phyloP scores from a whole-genome alignment of 768 basidiomycete species.

The Crassisporium funariophilum region DNA sequence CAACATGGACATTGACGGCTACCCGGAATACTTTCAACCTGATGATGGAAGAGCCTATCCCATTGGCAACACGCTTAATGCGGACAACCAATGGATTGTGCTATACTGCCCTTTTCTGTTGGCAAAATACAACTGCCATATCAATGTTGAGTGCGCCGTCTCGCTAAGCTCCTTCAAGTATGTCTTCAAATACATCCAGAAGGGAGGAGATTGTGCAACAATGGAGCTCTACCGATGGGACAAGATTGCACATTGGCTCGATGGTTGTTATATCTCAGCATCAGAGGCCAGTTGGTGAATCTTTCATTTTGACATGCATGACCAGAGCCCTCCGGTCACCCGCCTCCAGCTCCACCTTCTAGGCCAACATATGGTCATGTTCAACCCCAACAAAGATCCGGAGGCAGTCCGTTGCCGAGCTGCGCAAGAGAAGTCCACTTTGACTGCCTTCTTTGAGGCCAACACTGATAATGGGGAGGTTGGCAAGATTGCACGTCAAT shows the following conservation, averaged over 20 bases:
- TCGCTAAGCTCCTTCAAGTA: slow-evolving; percentile 46
- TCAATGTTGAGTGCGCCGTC: slow-evolving; percentile 32
- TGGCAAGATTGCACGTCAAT: slow-evolving; percentile 8
- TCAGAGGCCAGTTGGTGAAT: slow-evolving; percentile 37
- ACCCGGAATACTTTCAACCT: not conserved
- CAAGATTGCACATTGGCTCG: slow-evolving; percentile 37
- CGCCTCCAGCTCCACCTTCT: slow-evolving; percentile 43
- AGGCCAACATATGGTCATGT: slow-evolving; percentile 11
- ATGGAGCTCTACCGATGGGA: slow-evolving; percentile 28
- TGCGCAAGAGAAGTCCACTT: slow-evolving; percentile 15
- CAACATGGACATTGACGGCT: not conserved
- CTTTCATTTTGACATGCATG: slow-evolving; percentile 32
- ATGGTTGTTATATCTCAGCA: slow-evolving; percentile 34
- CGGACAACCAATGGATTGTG: slow-evolving; percentile 44
- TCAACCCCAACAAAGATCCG: slow-evolving; percentile 13
- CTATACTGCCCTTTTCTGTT: slow-evolving; percentile 38
- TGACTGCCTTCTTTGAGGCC: slow-evolving; percentile 35
- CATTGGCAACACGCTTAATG: not conserved
- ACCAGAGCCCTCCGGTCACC: slow-evolving; percentile 36
- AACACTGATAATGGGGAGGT: slow-evolving; percentile 16
- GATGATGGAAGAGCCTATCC: not conserved
- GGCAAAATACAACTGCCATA: slow-evolving; percentile 16
- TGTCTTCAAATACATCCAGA: slow-evolving; percentile 19
- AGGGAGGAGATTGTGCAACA: slow-evolving; percentile 20
- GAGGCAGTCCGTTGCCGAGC: slow-evolving; percentile 15